These are phyloP conservation scores for Aspergillus latus DNA, from an alignment of 2,329 filamentous ascomycete species.

Conservation along the genomic window DNA sequence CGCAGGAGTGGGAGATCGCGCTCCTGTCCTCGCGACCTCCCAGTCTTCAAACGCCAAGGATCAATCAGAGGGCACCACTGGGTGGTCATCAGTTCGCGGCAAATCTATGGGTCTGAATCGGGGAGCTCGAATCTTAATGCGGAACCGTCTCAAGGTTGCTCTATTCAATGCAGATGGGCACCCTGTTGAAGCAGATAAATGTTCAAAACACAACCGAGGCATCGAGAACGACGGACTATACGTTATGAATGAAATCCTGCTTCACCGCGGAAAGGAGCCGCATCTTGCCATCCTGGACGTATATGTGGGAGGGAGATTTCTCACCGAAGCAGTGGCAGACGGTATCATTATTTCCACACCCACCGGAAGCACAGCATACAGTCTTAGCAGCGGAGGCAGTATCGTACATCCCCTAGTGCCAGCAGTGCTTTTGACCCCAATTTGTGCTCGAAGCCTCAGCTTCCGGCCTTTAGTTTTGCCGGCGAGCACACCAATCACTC, in stretches of 20 bases:
- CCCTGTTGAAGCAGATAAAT: constrained; percentile 52
- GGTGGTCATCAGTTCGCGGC: constrained; percentile 73
- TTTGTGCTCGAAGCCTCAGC: constrained; percentile 86
- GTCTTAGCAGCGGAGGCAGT: constrained; percentile 83
- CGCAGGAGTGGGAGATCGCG: constrained; percentile 52
- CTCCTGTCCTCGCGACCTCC: constrained; percentile 46
- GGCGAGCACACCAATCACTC: constrained; percentile 76
- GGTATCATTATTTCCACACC: constrained; percentile 93
- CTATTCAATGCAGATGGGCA: constrained; percentile 70
- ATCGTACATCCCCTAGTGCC: constrained; percentile 94
- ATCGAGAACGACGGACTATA: constrained; percentile 51
- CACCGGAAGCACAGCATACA: constrained; percentile 94
- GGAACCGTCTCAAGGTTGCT: constrained; percentile 82
- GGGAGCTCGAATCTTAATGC: constrained; percentile 76
- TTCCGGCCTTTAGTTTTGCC: constrained; percentile 91
- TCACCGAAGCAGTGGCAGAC: constrained; percentile 93
- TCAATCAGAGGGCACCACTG: constrained; percentile 41
- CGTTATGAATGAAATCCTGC: constrained; percentile 92
- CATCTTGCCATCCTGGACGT: constrained; percentile 92
- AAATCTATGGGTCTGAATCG: constrained; percentile 77
- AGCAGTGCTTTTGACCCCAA: constrained; percentile 85
- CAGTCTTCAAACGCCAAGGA: constrained; percentile 30
- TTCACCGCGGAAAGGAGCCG: constrained; percentile 85
- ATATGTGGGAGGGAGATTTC: constrained; percentile 80
- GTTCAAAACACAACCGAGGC: constrained; percentile 29